Conservation (phyloP, 2,329 filamentous ascomycete species). For the Fusarium xylarioides region DNA sequence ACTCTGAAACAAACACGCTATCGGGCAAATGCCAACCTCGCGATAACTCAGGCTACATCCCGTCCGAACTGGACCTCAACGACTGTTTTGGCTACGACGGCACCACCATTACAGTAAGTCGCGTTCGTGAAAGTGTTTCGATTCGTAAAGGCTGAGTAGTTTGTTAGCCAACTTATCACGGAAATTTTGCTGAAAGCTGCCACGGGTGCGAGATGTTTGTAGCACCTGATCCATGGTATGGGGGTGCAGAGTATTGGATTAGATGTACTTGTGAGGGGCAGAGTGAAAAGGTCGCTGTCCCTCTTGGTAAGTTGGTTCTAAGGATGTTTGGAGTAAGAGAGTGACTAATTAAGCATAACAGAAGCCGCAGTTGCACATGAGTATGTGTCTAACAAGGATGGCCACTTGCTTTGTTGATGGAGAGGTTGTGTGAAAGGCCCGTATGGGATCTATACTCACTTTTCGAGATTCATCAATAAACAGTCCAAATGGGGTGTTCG, state of each 20-base stretch:
- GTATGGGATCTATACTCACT: no score
- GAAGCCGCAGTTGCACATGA: not conserved
- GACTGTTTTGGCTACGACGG: slow-evolving; percentile 12
- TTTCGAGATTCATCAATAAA: no score
- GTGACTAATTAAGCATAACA: accelerated
- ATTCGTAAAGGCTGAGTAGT: accelerated
- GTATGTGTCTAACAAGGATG: slow-evolving; percentile 6
- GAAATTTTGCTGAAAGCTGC: not conserved
- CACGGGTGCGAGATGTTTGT: not conserved
- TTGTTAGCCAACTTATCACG: not conserved
- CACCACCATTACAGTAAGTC: not conserved
- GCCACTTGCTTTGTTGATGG: not conserved
- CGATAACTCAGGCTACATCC: slow-evolving; percentile 6
- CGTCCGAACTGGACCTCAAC: not conserved
- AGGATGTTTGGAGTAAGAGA: no score
- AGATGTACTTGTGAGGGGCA: not conserved
- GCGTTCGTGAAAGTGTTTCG: accelerated
- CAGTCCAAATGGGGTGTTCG: no score
- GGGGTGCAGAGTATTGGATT: not conserved
- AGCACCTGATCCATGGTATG: slow-evolving; percentile 3
- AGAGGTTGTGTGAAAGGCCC: accelerated
- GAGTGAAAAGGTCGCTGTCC: not conserved
- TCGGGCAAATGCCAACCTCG: not conserved
- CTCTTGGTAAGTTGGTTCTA: not conserved
- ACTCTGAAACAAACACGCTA: not conserved